phyloP scores from a whole-genome alignment of 2,329 filamentous ascomycete species.

The Rosellinia necatrix region DNA sequence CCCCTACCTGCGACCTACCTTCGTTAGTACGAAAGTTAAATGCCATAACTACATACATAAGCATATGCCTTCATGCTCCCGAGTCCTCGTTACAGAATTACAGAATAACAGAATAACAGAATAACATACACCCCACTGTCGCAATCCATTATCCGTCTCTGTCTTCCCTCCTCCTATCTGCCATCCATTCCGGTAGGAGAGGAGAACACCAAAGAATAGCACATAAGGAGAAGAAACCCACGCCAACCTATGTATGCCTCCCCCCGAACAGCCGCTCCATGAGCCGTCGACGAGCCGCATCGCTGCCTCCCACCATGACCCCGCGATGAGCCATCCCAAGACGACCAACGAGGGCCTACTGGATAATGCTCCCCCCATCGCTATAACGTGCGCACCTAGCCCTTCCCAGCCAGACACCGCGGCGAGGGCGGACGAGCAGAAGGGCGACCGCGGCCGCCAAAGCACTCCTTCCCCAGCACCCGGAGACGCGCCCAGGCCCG shows the following conservation, averaged over 20 bases:
- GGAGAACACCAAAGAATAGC: background rate
- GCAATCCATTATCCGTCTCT: background rate
- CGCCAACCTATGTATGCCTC: slow-evolving; percentile 36
- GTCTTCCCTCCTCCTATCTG: background rate
- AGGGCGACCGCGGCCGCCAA: slow-evolving; percentile 8
- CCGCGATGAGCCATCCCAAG: slow-evolving; percentile 39
- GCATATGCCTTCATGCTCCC: background rate
- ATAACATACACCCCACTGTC: background rate
- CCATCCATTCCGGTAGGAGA: background rate
- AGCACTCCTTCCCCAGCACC: background rate
- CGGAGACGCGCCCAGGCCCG: background rate
- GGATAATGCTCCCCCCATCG: slow-evolving; percentile 25
- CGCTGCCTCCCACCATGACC: slow-evolving; percentile 36
- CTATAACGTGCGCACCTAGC: slow-evolving; percentile 9
- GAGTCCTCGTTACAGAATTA: background rate
- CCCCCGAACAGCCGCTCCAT: slow-evolving; percentile 33
- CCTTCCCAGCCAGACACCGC: slow-evolving; percentile 14
- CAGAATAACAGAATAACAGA: too few species aligned
- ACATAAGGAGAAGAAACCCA: background rate
- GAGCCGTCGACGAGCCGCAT: slow-evolving; percentile 30
- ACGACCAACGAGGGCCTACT: slow-evolving; percentile 28
- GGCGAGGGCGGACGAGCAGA: background rate
- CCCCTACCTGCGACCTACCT: too few species aligned
- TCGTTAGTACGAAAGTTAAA: too few species aligned
- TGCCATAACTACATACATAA: too few species aligned